Evolutionary conservation across 169 alveolate genomes (phyloP), one percentile per base, ranked within the genome.

Genomic region (Plasmodium coatneyi): DNA sequence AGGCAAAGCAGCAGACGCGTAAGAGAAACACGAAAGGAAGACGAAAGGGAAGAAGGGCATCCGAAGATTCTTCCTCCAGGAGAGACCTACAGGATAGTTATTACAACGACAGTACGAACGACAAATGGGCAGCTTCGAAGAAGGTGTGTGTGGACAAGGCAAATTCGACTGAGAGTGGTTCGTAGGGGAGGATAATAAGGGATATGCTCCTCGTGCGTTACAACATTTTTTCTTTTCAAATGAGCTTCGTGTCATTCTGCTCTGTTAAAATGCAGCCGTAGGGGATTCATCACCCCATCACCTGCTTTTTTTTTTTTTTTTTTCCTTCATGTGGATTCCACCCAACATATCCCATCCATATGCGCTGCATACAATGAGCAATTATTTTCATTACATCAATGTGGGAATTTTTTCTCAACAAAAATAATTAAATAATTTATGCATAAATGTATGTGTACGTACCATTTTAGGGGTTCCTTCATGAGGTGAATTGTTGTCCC

Each of bases 91-190:
- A 32, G 30, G 92, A 72, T 25, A 72, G 41, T 72, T 46, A 16
- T 54, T 28, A 72, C 56, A 80, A 84, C 25, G 86, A 84, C 28
- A 70, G n/a, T 28, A 30, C 19, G 22, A 54, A 84, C 32, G 84
- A 76, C 5, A 49, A 84, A 4, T 84, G 84, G 84, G 54, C 70
- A 4, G 9, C 34, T 6, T 49, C 83, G 7, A 84, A 84, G 19
- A 84, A 72, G 56, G 66, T 41, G 1, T 76, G 93, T 34, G 49
- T 71, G 22, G 34, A 25, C 28, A 84, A 84, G 70, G 56, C 34
- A 32, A 49, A 54, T 84, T 76, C 86, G 9, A 74, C 84, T 7
- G 54, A 16, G 19, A 72, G 43, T 25, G 93, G 82, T 28, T 32
- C 71, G 30, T 84, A 74, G 36, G 10, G 10, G 10, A 2, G 56